phyloP scores from a whole-genome alignment of 192 early-diverging fungal species.

The Endogone sp. region DNA sequence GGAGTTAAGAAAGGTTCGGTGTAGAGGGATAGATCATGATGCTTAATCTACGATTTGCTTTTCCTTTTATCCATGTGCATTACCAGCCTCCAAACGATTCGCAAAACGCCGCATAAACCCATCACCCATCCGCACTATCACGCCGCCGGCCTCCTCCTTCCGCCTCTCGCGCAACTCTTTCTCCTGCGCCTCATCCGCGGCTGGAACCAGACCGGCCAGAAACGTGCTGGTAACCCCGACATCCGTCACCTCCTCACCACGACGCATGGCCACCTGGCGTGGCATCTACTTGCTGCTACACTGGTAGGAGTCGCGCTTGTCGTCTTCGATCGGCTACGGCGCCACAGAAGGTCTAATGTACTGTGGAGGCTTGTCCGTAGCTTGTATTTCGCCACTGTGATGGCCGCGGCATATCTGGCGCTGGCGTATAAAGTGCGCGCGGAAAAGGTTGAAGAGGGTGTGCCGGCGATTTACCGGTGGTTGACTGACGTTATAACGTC shows the following conservation, averaged over 20 bases:
- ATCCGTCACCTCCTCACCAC: slow-evolving; percentile 35
- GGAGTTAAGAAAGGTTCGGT: too few relatives aligned
- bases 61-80: not conserved
- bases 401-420: slow-evolving; percentile 9
- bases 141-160: not conserved
- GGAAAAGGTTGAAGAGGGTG: not conserved
- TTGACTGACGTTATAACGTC: slow-evolving; percentile 10
- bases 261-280: slow-evolving; percentile 16
- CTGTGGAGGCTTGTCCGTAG: not conserved
- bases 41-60: not conserved
- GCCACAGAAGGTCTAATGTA: not conserved
- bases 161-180: not conserved
- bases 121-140: not conserved
- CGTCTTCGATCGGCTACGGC: not conserved
- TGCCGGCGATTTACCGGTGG: slow-evolving; percentile 10
- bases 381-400: slow-evolving; percentile 1
- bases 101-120: not conserved
- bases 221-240: slow-evolving; percentile 44
- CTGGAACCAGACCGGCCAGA: slow-evolving; percentile 50
- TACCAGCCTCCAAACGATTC: not conserved
- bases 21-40: not conserved
- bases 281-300: slow-evolving; percentile 21
- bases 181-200: slow-evolving; percentile 21
- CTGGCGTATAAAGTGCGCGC: slow-evolving; percentile 28
- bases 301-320: slow-evolving; percentile 2